Evolutionary conservation across 2,329 filamentous ascomycete genomes (phyloP), one percentile per base, ranked within the genome.

Genomic region (Fusarium anguioides): DNA sequence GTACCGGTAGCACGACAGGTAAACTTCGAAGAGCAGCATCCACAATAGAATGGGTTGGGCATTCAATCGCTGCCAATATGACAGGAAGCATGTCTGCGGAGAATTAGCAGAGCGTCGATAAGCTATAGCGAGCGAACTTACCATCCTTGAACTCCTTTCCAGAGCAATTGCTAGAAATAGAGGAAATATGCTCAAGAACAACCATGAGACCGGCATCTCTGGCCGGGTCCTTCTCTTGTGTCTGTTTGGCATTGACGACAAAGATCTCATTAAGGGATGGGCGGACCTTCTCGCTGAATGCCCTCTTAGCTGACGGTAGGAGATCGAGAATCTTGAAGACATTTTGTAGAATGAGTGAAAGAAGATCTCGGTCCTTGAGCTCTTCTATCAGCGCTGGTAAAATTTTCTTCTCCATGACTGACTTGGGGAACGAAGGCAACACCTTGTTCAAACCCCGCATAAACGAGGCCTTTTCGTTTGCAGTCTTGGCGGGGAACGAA

Each of bases 71-170:
- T 9, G 94, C 83, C 54, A 93, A 83, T 41, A 98, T 86, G 39
- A 99, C 90, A 3, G 96, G 96, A 4, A 98, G 81, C 36, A 98
- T 92, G 71, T 97, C 94, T 94, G 18, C 58, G 20, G 18, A 68
- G 48, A 31, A 8, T 50, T 6, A 49, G 36, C 18, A 21, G 8
- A 17, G 15, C 21, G 33, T n/a, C 15, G 67, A 14, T 18, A 8
- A 12, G 21, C 20, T 20, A 4, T 75, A 66, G 11, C 29, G 9
- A 33, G 11, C 7, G 9, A 18, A 81, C 87, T 73, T 77, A 93
- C 91, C 91, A 69, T 98, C 95, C 79, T 97, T 97, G 76, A 98
- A 98, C 66, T 97, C 94, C 72, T 94, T 96, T 5, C 94, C 94
- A 2, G 90, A 89, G 69, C 91, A 96, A 69, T 96, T 97, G 12